Percentiles rank a stretch among this genome's conserved stretches.
These are phyloP conservation scores for Lactarius hengduanensis DNA, from an alignment of 768 basidiomycete species.

Conservation along the genomic window DNA sequence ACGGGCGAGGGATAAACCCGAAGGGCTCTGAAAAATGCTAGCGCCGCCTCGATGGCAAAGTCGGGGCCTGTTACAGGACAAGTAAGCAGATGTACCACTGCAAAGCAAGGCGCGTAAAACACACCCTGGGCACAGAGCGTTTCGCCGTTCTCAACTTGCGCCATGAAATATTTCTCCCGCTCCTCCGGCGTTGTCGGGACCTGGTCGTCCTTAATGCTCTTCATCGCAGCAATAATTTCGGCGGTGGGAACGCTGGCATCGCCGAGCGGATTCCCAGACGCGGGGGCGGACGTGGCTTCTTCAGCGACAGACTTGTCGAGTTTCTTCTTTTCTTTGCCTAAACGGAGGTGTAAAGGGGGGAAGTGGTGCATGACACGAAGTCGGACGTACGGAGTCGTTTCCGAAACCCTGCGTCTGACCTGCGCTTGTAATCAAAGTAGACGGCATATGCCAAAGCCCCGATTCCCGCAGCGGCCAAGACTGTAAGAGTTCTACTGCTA, in stretches of 20 bases:
- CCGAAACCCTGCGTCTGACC: conserved; percentile 85
- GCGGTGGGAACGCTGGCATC: conserved; percentile 43
- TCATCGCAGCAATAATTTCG: conserved; percentile 62
- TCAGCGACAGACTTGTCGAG: conserved; percentile 61
- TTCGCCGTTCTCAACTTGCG: conserved; percentile 86
- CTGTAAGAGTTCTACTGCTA: conserved; percentile 38
- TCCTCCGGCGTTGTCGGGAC: conserved; percentile 67
- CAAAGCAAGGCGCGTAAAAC: conserved; percentile 28
- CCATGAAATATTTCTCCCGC: conserved; percentile 90
- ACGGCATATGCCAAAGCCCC: conserved; percentile 78
- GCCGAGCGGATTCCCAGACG: conserved; percentile 34
- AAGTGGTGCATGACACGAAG: background rate
- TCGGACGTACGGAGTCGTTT: conserved; percentile 54
- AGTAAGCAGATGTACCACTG: background rate
- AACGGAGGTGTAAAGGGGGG: background rate
- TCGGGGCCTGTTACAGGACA: conserved; percentile 56
- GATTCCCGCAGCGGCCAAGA: conserved; percentile 43
- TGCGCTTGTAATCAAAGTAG: conserved; percentile 94
- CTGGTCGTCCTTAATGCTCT: conserved; percentile 66
- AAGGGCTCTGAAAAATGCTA: conserved; percentile 91
- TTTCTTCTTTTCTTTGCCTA: conserved; percentile 93
- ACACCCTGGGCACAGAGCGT: conserved; percentile 72
- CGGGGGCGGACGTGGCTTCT: background rate
- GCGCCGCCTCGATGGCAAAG: conserved; percentile 75
- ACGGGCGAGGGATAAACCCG: conserved; percentile 92